These are phyloP conservation scores for Pelargonium australe DNA, from an alignment of 441 rosid genomes.

Conservation along the genomic window DNA sequence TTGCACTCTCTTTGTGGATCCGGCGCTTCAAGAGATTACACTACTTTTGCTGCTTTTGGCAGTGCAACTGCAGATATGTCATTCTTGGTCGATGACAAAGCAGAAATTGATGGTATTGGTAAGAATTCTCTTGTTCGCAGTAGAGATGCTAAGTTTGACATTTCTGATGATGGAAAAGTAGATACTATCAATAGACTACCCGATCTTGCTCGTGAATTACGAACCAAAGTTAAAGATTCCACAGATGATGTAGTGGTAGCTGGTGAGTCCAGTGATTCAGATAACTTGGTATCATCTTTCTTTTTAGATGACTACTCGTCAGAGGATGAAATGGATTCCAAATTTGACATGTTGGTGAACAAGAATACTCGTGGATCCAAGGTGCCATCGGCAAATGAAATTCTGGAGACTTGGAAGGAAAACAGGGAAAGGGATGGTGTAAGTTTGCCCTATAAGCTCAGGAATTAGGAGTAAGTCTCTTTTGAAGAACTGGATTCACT, in stretches of 20 bases:
- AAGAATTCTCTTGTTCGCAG: neutral
- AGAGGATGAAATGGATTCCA: constrained; percentile 16
- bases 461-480: neutral
- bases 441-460: constrained; percentile 18
- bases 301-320: constrained; percentile 14
- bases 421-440: constrained; percentile 32
- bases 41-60: constrained; percentile 18
- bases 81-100: constrained; percentile 6
- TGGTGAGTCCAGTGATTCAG: constrained; percentile 11
- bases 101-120: constrained; percentile 4
- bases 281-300: neutral
- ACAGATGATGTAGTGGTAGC: neutral
- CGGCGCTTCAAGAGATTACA: constrained; percentile 19
- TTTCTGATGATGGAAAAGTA: constrained; percentile 6
- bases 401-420: constrained; percentile 60
- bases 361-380: constrained; percentile 29
- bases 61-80: constrained; percentile 12
- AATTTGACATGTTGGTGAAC: constrained; percentile 18
- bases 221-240: neutral
- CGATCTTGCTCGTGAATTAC: neutral
- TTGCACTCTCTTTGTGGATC: constrained; percentile 36
- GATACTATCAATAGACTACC: neutral
- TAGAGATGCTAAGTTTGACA: neutral
- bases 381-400: constrained; percentile 56
- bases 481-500: neutral